Base-by-base conservation (phyloP, 2,329 filamentous ascomycete species). In the Clarireedia hainanense region DNA sequence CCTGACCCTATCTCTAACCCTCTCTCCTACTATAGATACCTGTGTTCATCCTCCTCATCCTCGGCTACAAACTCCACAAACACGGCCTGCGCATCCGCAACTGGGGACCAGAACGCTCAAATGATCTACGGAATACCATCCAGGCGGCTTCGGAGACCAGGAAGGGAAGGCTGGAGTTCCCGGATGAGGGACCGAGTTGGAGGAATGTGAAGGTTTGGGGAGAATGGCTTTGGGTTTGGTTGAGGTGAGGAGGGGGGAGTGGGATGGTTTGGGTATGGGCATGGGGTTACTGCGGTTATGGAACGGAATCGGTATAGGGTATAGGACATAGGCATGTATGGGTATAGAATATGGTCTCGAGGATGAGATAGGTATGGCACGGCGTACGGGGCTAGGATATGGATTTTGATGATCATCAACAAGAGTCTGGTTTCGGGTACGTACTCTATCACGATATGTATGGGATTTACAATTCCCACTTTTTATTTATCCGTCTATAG, bases 151-250 rank as follows among this genome's bases (percentile, higher is more conserved):
- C 61, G 37, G 53, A 60, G 45, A 65, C 58, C 30, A 57, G 69
- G 39, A 71, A 69, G 52, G 69, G 69, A 12, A 65, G 68, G 55
- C 58, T 71, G 20, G 66, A 70, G 50, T 67, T 71, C 46, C 65
- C 66, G 10, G 69, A 70, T 12, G 59, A 64, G 40, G 66, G 65
- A 2, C 58, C 69, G 30, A 68, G 67, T 10, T 62, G 56, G 51
- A 61, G 65, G 3, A 71, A 71, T 55, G 20, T 63, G 14, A 36
- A 26, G 5, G 60, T 61, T 0, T 65, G 70, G 50, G 42, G 65
- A 6, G 50, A 59, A 15, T 71, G 69, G 69, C 15, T 71, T 23
- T 70, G 68, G 69, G 68, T 67, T 23, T 71, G 70, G 69, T 63
- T 65, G 53, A 71, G 68, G 47, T 71, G 61, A 50, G 27, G 23